phyloP scores from a whole-genome alignment of 2,329 filamentous ascomycete species.

The Thielaviopsis punctulata region DNA sequence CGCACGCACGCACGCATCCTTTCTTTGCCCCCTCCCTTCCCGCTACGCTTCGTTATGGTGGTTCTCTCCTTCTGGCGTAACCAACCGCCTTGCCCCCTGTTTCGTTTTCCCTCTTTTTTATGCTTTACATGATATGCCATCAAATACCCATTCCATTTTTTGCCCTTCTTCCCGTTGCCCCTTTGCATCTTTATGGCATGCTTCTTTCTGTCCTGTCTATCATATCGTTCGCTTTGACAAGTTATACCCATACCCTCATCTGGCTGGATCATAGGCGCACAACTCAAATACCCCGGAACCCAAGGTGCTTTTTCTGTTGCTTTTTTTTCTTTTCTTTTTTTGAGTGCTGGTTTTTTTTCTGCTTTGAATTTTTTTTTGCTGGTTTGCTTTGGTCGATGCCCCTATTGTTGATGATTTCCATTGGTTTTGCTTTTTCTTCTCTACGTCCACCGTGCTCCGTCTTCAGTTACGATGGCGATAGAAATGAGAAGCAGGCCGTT shows the following conservation, averaged over 20 bases:
- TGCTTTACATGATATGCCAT: background rate
- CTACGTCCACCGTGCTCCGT: background rate
- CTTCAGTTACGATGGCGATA: too few relatives aligned
- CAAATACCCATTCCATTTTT: background rate
- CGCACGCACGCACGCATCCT: conserved; percentile 31
- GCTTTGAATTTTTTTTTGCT: background rate
- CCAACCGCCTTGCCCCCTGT: too few relatives aligned
- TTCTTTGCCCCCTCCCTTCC: conserved; percentile 28
- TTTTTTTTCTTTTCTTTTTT: conserved; percentile 4
- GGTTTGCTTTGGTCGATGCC: background rate
- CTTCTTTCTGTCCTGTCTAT: conserved; percentile 6
- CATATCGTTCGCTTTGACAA: conserved; percentile 11
- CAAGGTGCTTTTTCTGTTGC: conserved; percentile 3
- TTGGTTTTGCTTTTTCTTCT: background rate
- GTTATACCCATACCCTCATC: conserved; percentile 12
- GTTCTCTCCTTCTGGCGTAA: conserved; percentile 17
- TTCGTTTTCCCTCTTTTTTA: too few relatives aligned
- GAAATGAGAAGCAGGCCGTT: too few relatives aligned
- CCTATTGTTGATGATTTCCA: background rate
- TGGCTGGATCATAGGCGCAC: conserved; percentile 12
- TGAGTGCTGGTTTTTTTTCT: background rate
- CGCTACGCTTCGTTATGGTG: conserved; percentile 21
- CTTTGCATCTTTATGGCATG: background rate
- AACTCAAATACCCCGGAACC: conserved; percentile 11
- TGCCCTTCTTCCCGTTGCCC: conserved; percentile 2